Percentiles rank a stretch among this genome's conserved stretches.
Evolutionary conservation across 345 rosid species (phyloP).

Genomic region (Cardiospermum halicacabum): DNA sequence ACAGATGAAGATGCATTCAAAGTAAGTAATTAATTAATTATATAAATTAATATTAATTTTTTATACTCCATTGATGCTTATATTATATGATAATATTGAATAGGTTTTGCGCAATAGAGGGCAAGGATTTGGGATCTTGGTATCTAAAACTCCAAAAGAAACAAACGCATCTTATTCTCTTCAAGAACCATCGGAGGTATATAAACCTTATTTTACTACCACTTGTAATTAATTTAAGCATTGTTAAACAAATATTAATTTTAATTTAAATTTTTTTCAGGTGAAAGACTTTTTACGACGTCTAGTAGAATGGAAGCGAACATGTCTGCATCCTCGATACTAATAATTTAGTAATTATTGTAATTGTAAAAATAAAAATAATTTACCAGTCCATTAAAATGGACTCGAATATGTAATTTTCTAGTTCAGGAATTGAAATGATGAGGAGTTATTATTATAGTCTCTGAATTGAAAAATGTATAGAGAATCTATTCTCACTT

Average conservation of each 20-base stretch:
- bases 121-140: slow-evolving; percentile 88
- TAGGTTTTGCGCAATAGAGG: slow-evolving; percentile 71
- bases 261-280: slow-evolving; percentile 26
- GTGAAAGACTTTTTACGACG: slow-evolving; percentile 65
- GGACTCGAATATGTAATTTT: slow-evolving; percentile 20
- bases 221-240: too few species aligned
- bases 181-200: slow-evolving; percentile 79
- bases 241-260: too few species aligned
- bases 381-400: slow-evolving; percentile 4
- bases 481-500: background rate
- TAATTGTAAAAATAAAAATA: background rate
- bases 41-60: too few species aligned
- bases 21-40: slow-evolving; percentile 28
- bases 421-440: slow-evolving; percentile 22
- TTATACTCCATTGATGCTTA: too few species aligned
- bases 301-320: slow-evolving; percentile 65
- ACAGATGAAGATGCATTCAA: slow-evolving; percentile 96
- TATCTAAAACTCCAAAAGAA: slow-evolving; percentile 81
- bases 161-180: slow-evolving; percentile 85
- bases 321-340: slow-evolving; percentile 14
- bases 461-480: slow-evolving; percentile 3
- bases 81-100: background rate
- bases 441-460: slow-evolving; percentile 11
- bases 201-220: background rate
- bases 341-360: background rate